Conservation (phyloP, 2,329 filamentous ascomycete species). For the Alternaria sp. region DNA sequence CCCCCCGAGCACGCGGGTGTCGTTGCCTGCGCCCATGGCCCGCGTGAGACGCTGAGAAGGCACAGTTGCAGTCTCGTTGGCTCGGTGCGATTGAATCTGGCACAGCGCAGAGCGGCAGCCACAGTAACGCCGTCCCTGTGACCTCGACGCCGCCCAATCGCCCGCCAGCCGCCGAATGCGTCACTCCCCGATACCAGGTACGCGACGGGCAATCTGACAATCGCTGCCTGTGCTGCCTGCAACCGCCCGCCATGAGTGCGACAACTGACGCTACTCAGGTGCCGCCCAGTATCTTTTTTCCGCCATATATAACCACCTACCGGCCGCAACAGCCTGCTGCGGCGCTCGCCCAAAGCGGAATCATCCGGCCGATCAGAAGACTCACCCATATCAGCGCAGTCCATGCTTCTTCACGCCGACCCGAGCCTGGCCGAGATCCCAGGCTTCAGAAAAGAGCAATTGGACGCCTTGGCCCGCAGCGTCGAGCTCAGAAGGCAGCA, state of each 20-base stretch:
- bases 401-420: slow-evolving; percentile 45
- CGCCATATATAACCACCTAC: slow-evolving; percentile 11
- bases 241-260: slow-evolving; percentile 27
- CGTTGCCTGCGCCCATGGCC: slow-evolving; percentile 1
- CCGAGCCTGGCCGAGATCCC: slow-evolving; percentile 45
- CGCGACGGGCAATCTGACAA: slow-evolving; percentile 21
- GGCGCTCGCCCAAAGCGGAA: slow-evolving; percentile 28
- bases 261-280: slow-evolving; percentile 33
- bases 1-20: slow-evolving; percentile 7
- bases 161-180: slow-evolving; percentile 42
- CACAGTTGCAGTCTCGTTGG: slow-evolving; percentile 5
- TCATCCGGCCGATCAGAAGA: slow-evolving; percentile 28
- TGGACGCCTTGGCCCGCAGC: slow-evolving; percentile 44
- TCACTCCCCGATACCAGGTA: slow-evolving; percentile 41
- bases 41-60: slow-evolving; percentile 5
- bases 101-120: slow-evolving; percentile 8
- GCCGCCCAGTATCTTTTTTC: slow-evolving; percentile 12
- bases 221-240: slow-evolving; percentile 20
- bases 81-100: slow-evolving; percentile 13
- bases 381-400: slow-evolving; percentile 19
- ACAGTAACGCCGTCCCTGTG: slow-evolving; percentile 24
- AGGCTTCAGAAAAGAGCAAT: slow-evolving; percentile 44
- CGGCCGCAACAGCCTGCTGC: slow-evolving; percentile 12
- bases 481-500: slow-evolving; percentile 48
- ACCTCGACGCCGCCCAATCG: slow-evolving; percentile 30